phyloP scores from a whole-genome alignment of 2,329 filamentous ascomycete genomes.

The Pleochaeta shiraiana region DNA sequence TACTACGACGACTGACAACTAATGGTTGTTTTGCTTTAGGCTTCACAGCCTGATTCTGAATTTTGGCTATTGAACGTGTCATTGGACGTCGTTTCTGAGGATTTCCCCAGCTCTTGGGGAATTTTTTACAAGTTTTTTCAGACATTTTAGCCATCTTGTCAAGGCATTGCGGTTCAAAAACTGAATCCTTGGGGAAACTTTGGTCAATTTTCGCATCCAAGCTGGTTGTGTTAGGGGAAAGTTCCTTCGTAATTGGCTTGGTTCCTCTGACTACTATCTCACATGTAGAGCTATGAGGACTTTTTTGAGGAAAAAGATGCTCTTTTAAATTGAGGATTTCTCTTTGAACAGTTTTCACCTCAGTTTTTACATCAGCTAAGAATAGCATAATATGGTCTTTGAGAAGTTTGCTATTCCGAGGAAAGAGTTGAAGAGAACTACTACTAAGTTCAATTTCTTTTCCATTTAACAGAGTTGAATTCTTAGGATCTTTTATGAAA shows the following conservation, averaged over 20 bases:
- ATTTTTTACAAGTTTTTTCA: too few species aligned
- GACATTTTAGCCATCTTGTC: too few species aligned
- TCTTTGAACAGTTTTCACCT: not conserved
- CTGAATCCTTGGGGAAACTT: too few species aligned
- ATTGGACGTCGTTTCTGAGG: too few species aligned
- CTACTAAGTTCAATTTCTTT: not conserved
- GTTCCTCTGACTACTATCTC: constrained; percentile 3
- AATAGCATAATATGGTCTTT: not conserved
- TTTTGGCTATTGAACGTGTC: too few species aligned
- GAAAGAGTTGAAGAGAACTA: not conserved
- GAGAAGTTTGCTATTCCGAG: not conserved
- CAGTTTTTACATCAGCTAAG: not conserved
- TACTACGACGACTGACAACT: not conserved
- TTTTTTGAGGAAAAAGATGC: not conserved
- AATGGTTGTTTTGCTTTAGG: constrained; percentile 5
- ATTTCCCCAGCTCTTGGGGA: too few species aligned
- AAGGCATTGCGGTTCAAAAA: too few species aligned
- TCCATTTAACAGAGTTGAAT: not conserved
- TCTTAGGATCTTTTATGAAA: not conserved
- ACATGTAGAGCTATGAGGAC: constrained; percentile 1
- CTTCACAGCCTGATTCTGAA: not conserved
- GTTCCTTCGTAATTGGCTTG: not conserved
- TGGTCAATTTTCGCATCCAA: too few species aligned
- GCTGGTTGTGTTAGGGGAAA: too few species aligned
- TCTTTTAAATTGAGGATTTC: not conserved